Conservation (phyloP, 805 yeast genomes). For the Pichia deserticola region DNA sequence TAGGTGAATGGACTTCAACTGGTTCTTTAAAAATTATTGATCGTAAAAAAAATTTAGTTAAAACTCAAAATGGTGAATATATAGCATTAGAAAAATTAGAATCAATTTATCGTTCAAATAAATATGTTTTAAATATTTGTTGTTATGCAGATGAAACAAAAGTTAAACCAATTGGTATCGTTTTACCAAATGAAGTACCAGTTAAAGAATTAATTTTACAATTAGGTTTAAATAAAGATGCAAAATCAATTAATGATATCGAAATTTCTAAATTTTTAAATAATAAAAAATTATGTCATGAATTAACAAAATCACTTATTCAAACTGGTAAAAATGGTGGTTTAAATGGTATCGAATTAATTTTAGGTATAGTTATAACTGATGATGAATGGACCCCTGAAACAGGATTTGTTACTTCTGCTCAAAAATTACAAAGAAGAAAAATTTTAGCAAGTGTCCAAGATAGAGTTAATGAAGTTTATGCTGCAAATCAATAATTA, state of each 20-base stretch:
- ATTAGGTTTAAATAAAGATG: conserved; percentile 39
- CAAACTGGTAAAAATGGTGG: conserved; percentile 78
- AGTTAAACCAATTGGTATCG: conserved; percentile 88
- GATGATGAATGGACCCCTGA: conserved; percentile 98
- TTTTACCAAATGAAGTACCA: conserved; percentile 70
- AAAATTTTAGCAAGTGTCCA: conserved; percentile 69
- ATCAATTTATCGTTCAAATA: conserved; percentile 79
- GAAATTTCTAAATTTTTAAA: conserved; percentile 40
- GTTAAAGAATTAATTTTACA: conserved; percentile 54
- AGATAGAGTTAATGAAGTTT: conserved; percentile 61
- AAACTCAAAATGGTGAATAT: conserved; percentile 95
- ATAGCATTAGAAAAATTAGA: conserved; percentile 95
- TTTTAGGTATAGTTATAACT: conserved; percentile 68
- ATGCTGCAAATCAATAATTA: conserved; percentile 23
- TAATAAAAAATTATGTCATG: conserved; percentile 48
- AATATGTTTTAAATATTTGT: conserved; percentile 72
- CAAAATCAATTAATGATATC: conserved; percentile 28
- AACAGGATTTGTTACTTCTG: conserved; percentile 87
- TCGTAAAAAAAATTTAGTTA: conserved; percentile 91
- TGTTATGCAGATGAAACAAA: conserved; percentile 85
- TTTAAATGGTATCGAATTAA: conserved; percentile 75
- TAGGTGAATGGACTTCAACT: conserved; percentile 81
- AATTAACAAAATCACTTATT: conserved; percentile 51
- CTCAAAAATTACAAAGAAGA: conserved; percentile 93
- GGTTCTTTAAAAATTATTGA: conserved; percentile 84